Conservation (phyloP, 1,284 basidiomycete genomes). For the Schizophyllum amplum region DNA sequence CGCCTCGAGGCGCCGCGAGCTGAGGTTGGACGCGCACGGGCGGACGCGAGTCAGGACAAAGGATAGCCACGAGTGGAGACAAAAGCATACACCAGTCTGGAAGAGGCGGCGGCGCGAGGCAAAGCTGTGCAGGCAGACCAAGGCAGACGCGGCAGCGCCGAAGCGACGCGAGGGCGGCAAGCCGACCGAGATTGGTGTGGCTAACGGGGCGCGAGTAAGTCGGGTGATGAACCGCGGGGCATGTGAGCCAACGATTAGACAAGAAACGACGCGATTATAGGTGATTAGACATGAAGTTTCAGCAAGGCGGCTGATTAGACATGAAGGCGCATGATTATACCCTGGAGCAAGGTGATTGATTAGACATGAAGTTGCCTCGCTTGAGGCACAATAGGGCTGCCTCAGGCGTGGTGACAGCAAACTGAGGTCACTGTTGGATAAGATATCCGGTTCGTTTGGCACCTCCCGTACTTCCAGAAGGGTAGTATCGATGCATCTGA, state of each 20-base stretch:
- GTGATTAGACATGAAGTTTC: background rate
- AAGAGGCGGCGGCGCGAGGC: background rate
- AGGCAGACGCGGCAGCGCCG: background rate
- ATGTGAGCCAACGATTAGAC: background rate
- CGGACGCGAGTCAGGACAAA: background rate
- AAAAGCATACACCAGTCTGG: background rate
- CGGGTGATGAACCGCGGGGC: background rate
- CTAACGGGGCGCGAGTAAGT: no score
- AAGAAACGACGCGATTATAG: background rate
- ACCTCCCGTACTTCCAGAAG: no score
- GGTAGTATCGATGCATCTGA: background rate
- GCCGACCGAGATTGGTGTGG: background rate
- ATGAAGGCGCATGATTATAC: background rate
- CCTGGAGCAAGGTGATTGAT: background rate
- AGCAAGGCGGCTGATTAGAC: background rate
- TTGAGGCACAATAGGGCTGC: background rate
- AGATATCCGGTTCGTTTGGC: background rate
- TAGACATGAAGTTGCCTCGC: background rate
- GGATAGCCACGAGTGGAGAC: background rate
- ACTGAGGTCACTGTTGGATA: background rate
- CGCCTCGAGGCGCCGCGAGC: no score
- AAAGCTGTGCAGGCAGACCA: background rate
- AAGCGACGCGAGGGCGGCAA: background rate
- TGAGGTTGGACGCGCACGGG: background rate
- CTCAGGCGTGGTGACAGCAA: background rate